Percentiles rank a stretch among this genome's conserved stretches.
Conservation (phyloP, 345 rosid genomes). For the Ailanthus altissimus region DNA sequence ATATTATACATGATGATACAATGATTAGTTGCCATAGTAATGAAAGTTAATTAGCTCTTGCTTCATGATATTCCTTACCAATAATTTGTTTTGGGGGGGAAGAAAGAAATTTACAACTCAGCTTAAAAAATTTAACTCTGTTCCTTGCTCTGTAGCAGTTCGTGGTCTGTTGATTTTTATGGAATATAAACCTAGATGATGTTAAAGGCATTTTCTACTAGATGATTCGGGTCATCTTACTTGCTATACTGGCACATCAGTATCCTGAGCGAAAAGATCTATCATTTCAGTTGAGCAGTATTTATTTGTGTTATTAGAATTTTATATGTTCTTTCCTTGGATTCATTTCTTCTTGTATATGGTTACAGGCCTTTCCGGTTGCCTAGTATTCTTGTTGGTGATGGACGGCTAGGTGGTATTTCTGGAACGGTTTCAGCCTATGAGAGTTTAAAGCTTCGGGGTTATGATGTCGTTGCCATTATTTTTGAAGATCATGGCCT, state of each 20-base stretch:
- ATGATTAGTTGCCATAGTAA: not conserved
- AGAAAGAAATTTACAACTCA: not conserved
- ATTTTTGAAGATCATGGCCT: slow-evolving; percentile 89
- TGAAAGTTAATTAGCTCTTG: not conserved
- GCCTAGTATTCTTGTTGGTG: slow-evolving; percentile 94
- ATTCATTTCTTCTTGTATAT: slow-evolving; percentile 11
- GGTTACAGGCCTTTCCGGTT: slow-evolving; percentile 74
- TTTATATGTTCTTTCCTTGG: slow-evolving; percentile 5
- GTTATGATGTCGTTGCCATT: slow-evolving; percentile 83
- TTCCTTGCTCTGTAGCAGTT: not conserved
- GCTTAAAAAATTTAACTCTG: not conserved
- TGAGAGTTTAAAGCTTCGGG: slow-evolving; percentile 77
- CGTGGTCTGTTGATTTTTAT: not conserved
- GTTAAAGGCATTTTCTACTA: not conserved
- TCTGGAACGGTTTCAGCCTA: slow-evolving; percentile 94
- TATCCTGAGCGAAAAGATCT: not conserved
- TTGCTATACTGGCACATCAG: not conserved
- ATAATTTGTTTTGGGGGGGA: not conserved
- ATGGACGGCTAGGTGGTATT: slow-evolving; percentile 92
- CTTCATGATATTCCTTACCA: no score
- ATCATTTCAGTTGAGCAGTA: not conserved
- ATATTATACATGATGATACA: not conserved
- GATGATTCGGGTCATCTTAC: not conserved
- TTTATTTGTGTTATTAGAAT: not conserved
- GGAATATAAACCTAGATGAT: not conserved